Conservation (phyloP, 2,329 filamentous ascomycete species). For the Talaromyces sp. region DNA sequence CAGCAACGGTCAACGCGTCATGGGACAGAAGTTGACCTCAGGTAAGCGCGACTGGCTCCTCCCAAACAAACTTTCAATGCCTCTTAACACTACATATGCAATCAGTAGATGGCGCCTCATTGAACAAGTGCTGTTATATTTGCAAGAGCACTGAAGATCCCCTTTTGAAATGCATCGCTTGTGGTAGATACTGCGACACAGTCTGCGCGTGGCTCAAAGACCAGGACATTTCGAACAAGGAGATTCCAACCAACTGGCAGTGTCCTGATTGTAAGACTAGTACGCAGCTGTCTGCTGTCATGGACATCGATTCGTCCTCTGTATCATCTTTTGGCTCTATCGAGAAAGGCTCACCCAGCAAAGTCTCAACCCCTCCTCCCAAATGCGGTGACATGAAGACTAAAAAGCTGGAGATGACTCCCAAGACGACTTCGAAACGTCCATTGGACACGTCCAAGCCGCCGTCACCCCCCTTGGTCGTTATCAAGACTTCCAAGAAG, state of each 20-base stretch:
- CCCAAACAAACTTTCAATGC: not conserved
- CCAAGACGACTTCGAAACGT: not conserved
- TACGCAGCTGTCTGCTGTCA: not conserved
- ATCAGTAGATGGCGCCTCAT: not conserved
- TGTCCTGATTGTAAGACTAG: not conserved
- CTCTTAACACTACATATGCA: not conserved
- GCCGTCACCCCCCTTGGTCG: not conserved
- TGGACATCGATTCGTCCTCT: not conserved
- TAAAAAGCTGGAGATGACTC: not conserved
- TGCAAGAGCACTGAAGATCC: not conserved
- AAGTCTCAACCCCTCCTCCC: not conserved
- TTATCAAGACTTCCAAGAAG: not conserved
- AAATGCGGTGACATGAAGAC: not conserved
- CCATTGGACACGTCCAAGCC: not conserved
- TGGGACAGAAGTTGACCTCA: constrained; percentile 2
- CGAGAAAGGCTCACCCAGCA: not conserved
- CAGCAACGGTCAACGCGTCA: not conserved
- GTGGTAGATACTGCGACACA: not conserved
- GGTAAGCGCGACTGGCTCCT: not conserved
- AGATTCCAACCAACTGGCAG: not conserved
- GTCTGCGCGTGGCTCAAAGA: not conserved
- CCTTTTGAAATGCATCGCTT: not conserved
- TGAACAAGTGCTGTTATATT: not conserved
- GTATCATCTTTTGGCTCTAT: not conserved
- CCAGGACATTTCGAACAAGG: not conserved